A percentile compares a stretch with the other conserved stretches of the same genome.
These are phyloP conservation scores for Globisporangium camurandrum DNA, from an alignment of 352 stramenopile genomes.

Conservation along the genomic window DNA sequence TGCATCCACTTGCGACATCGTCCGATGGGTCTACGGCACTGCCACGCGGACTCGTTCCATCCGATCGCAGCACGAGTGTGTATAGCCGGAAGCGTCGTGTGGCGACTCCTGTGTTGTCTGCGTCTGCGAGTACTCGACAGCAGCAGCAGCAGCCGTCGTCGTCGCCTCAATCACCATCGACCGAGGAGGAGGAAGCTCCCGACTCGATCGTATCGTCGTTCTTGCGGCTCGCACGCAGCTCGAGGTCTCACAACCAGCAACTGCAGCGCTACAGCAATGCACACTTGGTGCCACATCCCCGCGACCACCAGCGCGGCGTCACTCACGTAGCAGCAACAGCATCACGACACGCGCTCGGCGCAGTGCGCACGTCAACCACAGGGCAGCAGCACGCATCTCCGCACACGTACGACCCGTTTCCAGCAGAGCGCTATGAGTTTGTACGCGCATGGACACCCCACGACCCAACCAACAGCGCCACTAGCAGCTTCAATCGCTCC, in stretches of 20 bases:
- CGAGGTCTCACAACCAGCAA: background rate
- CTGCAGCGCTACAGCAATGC: background rate
- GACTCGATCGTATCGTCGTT: background rate
- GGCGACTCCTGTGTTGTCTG: background rate
- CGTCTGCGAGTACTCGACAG: background rate
- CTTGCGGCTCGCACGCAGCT: background rate
- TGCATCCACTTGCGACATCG: conserved; percentile 23
- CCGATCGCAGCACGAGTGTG: background rate
- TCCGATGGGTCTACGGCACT: conserved; percentile 7
- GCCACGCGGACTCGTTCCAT: background rate
- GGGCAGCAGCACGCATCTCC: background rate
- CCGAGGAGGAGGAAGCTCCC: background rate
- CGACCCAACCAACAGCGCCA: conserved; percentile 3
- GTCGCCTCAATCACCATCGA: background rate
- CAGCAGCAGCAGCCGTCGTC: background rate
- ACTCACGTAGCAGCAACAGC: background rate
- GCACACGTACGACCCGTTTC: conserved; percentile 21
- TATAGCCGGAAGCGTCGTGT: conserved; percentile 3
- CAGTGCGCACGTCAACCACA: conserved; percentile 4
- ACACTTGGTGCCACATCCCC: background rate
- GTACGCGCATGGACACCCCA: conserved; percentile 11
- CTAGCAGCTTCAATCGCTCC: conserved; percentile 6
- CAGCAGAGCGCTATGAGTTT: conserved; percentile 16
- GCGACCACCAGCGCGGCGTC: background rate
- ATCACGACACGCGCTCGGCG: conserved; percentile 3